A percentile compares a stretch with the other conserved stretches of the same genome.
Conservation (phyloP, 2,329 filamentous ascomycete species). For the Neonectria magnoliae region DNA sequence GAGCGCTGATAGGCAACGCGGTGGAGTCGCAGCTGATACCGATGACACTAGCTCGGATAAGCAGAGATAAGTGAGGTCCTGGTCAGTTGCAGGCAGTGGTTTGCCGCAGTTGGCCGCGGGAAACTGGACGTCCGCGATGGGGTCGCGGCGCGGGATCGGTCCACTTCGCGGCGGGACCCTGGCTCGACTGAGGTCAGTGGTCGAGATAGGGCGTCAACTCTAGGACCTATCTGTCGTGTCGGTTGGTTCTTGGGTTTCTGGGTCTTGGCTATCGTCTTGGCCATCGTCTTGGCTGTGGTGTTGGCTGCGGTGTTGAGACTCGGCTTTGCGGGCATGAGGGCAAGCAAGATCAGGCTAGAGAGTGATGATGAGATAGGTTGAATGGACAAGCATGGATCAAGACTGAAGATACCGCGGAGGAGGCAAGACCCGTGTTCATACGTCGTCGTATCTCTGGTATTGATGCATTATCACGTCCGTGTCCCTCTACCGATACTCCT, state of each 20-base stretch:
- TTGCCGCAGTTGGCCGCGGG: slow-evolving; percentile 31
- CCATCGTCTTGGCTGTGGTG: background rate
- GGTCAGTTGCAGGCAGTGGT: background rate
- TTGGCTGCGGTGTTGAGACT: background rate
- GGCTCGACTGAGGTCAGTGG: background rate
- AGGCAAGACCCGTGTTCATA: no score
- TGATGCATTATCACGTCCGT: background rate
- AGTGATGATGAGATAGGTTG: background rate
- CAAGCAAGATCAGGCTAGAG: background rate
- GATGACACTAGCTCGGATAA: slow-evolving; percentile 24
- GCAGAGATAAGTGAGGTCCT: slow-evolving; percentile 10
- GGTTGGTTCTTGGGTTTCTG: background rate
- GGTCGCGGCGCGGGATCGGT: background rate
- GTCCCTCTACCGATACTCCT: background rate
- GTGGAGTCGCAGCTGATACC: background rate
- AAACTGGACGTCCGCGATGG: background rate
- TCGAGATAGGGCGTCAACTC: slow-evolving; percentile 29
- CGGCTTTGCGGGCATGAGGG: background rate
- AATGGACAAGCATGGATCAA: background rate
- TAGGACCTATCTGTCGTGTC: background rate
- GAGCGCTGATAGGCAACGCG: slow-evolving; percentile 33
- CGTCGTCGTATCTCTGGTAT: background rate
- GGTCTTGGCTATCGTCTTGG: background rate
- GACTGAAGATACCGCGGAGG: no score
- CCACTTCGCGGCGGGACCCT: background rate